phyloP scores from a whole-genome alignment of 768 basidiomycete genomes.

The Candolleomyces eurysporus region DNA sequence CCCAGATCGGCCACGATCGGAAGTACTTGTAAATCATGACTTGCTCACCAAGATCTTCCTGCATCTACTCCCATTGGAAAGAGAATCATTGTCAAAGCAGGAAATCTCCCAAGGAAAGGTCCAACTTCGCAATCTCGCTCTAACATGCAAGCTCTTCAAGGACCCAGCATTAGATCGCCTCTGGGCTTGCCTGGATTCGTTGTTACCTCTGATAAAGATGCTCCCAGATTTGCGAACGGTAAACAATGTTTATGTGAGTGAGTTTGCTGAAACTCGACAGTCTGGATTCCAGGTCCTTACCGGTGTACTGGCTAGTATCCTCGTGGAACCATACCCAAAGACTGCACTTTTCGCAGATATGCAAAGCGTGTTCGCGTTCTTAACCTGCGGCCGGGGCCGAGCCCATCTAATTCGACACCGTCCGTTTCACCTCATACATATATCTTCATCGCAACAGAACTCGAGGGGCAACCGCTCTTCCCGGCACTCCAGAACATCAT shows the following conservation, averaged over 20 bases:
- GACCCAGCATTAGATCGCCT: not conserved
- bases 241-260: constrained; percentile 1
- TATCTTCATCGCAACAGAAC: not conserved
- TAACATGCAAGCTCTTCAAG: not conserved
- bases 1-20: too few species aligned
- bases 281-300: not conserved
- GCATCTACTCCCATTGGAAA: not conserved
- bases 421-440: not conserved
- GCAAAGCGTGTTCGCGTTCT: not conserved
- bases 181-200: not conserved
- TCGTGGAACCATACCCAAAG: not conserved
- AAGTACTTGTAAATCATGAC: too few species aligned
- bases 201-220: not conserved
- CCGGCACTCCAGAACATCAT: not conserved
- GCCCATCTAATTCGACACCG: not conserved
- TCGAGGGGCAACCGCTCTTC: not conserved
- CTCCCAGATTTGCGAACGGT: not conserved
- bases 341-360: not conserved
- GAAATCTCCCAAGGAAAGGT: not conserved
- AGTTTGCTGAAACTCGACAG: too few species aligned
- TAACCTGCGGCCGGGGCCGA: not conserved
- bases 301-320: not conserved
- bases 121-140: not conserved
- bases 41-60: not conserved
- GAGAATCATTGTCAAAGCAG: not conserved